phyloP scores from a whole-genome alignment of 148 eudicot genomes.

The Hydrangea macrophylla region DNA sequence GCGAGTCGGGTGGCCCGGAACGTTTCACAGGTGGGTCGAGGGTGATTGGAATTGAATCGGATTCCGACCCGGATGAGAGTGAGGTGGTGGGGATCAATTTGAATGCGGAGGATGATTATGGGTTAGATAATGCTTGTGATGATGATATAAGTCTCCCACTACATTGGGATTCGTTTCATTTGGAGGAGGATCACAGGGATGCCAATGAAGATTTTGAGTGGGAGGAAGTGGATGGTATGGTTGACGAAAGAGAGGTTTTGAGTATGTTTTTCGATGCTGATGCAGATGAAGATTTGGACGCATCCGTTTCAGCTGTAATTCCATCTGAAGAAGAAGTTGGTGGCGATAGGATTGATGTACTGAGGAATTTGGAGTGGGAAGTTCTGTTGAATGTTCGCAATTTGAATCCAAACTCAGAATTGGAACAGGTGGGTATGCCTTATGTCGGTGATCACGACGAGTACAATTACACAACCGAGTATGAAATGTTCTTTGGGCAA shows the following conservation, averaged over 20 bases:
- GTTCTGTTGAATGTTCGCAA: constrained; percentile 31
- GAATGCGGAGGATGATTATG: constrained; percentile 30
- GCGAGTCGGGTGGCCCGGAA: constrained; percentile 16
- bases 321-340: constrained; percentile 26
- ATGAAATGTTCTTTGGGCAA: constrained; percentile 60
- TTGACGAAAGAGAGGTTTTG: constrained; percentile 43
- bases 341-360: constrained; percentile 22
- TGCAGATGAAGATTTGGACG: constrained; percentile 32
- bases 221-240: constrained; percentile 60
- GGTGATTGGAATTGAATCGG: constrained; percentile 33
- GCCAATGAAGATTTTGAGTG: constrained; percentile 52
- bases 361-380: constrained; percentile 43
- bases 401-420: constrained; percentile 22
- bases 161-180: constrained; percentile 43
- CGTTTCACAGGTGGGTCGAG: constrained; percentile 26
- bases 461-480: constrained; percentile 30
- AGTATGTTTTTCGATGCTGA: constrained; percentile 35
- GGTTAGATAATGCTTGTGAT: constrained; percentile 25
- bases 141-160: constrained; percentile 30
- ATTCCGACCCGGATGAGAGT: constrained; percentile 28
- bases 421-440: constrained; percentile 20
- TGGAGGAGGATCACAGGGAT: constrained; percentile 38
- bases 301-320: constrained; percentile 22
- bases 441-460: constrained; percentile 36
- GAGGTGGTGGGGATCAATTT: constrained; percentile 20